A percentile compares a stretch with the other conserved stretches of the same genome.
Conservation (phyloP, 2,329 filamentous ascomycete genomes). For the Daldinia sp. region DNA sequence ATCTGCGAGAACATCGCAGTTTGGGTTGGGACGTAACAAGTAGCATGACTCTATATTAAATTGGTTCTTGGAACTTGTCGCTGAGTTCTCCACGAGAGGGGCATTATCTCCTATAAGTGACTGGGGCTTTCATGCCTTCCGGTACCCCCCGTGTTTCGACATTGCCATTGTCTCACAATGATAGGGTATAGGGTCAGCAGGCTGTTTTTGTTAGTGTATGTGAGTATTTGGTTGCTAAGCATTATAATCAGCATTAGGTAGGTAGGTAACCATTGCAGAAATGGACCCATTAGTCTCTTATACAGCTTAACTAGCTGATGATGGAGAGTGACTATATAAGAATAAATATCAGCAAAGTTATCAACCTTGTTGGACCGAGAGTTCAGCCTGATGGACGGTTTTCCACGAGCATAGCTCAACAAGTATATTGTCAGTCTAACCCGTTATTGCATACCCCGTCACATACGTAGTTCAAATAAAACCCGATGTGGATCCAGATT, state of each 20-base stretch:
- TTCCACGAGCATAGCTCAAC: slow-evolving; percentile 25
- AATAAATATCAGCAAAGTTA: slow-evolving; percentile 12
- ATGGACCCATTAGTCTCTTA: not conserved
- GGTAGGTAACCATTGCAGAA: not conserved
- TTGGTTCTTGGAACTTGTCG: not conserved
- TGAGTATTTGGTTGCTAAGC: not conserved
- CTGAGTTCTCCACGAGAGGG: not conserved
- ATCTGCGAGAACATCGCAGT: not conserved
- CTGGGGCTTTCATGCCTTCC: slow-evolving; percentile 33
- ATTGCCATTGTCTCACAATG: slow-evolving; percentile 33
- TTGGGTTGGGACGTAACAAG: not conserved
- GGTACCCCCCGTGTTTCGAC: slow-evolving; percentile 33
- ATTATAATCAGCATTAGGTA: not conserved
- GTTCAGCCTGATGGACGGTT: slow-evolving; percentile 41
- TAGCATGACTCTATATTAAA: not conserved
- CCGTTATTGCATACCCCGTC: not conserved
- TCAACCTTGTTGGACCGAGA: slow-evolving; percentile 33
- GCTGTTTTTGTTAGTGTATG: not conserved
- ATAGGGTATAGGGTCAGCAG: slow-evolving; percentile 20
- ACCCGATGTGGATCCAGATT: slow-evolving; percentile 30
- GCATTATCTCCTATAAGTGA: slow-evolving; percentile 24
- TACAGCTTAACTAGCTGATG: not conserved
- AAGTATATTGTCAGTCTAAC: slow-evolving; percentile 28
- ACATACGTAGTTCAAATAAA: slow-evolving; percentile 4
- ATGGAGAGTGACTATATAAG: not conserved